A percentile compares a stretch with the other conserved stretches of the same genome.
These are phyloP conservation scores for Calycina marina DNA, from an alignment of 2,329 filamentous ascomycete species.

Conservation along the genomic window DNA sequence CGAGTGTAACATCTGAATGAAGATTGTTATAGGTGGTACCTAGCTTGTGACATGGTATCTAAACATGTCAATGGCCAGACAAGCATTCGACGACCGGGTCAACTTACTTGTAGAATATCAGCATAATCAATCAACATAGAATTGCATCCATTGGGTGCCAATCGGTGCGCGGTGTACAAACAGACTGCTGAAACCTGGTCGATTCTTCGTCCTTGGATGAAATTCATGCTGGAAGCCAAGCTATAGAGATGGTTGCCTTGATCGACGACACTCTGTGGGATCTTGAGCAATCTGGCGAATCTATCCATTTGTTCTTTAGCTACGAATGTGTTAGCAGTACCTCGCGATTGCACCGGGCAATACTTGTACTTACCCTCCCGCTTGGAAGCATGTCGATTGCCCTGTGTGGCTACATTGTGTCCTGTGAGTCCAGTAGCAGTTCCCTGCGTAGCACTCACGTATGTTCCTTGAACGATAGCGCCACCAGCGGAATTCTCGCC, in stretches of 20 bases:
- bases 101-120: slow-evolving; percentile 48
- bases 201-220: slow-evolving; percentile 74
- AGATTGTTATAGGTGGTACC: slow-evolving; percentile 81
- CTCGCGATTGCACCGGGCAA: no score
- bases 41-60: slow-evolving; percentile 82
- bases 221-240: slow-evolving; percentile 58
- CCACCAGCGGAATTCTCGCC: slow-evolving; percentile 76
- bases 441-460: slow-evolving; percentile 73
- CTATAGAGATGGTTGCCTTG: slow-evolving; percentile 61
- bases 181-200: slow-evolving; percentile 80
- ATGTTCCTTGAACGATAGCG: slow-evolving; percentile 81
- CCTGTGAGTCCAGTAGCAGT: slow-evolving; percentile 33
- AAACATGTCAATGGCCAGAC: slow-evolving; percentile 17
- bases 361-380: slow-evolving; percentile 29
- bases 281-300: slow-evolving; percentile 43
- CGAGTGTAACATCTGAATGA: slow-evolving; percentile 54
- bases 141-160: slow-evolving; percentile 55
- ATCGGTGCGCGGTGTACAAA: slow-evolving; percentile 77
- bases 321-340: slow-evolving; percentile 6
- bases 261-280: slow-evolving; percentile 48
- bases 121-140: slow-evolving; percentile 94
- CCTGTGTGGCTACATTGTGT: slow-evolving; percentile 42
- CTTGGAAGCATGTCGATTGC: slow-evolving; percentile 44
- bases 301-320: slow-evolving; percentile 41
- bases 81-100: not conserved